A percentile compares a stretch with the other conserved stretches of the same genome.
Conservation (phyloP, 1,284 basidiomycete species). For the Irpex sp. region DNA sequence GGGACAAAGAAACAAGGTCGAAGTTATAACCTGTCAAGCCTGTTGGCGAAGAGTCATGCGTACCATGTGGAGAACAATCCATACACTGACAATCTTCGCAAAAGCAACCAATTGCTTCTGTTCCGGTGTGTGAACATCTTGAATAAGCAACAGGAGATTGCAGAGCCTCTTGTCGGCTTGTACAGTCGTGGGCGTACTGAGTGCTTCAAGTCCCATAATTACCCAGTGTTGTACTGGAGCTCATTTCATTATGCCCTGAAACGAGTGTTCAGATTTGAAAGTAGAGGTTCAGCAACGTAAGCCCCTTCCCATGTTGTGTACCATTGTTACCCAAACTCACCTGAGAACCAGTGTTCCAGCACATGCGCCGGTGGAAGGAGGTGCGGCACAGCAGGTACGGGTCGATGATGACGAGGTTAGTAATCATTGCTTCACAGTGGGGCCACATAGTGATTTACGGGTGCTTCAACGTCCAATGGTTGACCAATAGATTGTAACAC, state of each 20-base stretch:
- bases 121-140: constrained; percentile 34
- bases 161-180: constrained; percentile 39
- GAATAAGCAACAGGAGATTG: constrained; percentile 43
- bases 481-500: neutral
- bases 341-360: neutral
- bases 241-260: neutral
- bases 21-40: constrained; percentile 36
- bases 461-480: no score
- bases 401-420: neutral
- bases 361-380: neutral
- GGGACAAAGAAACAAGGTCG: constrained; percentile 29
- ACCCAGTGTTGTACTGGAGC: neutral
- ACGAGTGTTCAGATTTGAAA: neutral
- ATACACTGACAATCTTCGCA: neutral
- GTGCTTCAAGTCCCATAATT: neutral
- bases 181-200: constrained; percentile 19
- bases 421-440: neutral
- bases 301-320: neutral
- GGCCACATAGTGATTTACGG: no score
- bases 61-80: constrained; percentile 9
- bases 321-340: neutral
- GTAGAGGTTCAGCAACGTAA: neutral
- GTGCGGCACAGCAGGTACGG: neutral
- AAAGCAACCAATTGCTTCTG: constrained; percentile 25
- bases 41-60: constrained; percentile 35